A percentile compares a stretch with the other conserved stretches of the same genome.
Conservation (phyloP, 331 rosid genomes). For the Pyrus hybrid region DNA sequence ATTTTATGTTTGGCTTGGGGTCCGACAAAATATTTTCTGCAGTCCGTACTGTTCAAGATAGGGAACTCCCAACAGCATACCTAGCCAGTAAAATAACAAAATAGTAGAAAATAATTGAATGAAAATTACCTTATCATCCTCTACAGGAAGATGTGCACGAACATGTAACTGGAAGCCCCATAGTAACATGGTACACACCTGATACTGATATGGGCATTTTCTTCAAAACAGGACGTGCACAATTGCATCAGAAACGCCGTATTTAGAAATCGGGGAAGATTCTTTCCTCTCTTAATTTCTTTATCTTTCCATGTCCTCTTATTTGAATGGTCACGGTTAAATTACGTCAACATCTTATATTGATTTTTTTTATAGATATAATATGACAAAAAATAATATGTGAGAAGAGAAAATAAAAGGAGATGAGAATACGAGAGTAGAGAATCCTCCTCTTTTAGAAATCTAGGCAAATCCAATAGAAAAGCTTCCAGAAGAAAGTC, state of each 20-base stretch:
- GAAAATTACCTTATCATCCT: conserved; percentile 10
- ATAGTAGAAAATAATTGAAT: conserved; percentile 10
- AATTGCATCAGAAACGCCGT: not conserved
- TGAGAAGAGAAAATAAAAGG: no score
- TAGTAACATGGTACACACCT: not conserved
- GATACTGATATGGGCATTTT: not conserved
- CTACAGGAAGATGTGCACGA: conserved; percentile 25
- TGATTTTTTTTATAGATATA: no score
- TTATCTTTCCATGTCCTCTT: no score
- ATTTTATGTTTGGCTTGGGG: conserved; percentile 25
- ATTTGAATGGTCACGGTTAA: no score
- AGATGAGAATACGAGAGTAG: no score
- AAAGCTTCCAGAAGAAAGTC: no score
- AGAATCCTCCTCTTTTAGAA: no score
- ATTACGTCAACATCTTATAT: no score
- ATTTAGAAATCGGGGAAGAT: not conserved
- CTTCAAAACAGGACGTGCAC: not conserved
- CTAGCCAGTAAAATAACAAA: conserved; percentile 11
- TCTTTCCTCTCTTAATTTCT: no score
- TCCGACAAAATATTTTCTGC: no score
- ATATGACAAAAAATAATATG: no score
- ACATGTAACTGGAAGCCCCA: conserved; percentile 20
- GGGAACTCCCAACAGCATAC: conserved; percentile 9
- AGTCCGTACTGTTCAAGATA: conserved; percentile 15
- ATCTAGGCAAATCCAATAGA: not conserved